Percentiles rank a stretch among this genome's conserved stretches.
phyloP scores from a whole-genome alignment of 257 asterid species.

The Solanum piurae region DNA sequence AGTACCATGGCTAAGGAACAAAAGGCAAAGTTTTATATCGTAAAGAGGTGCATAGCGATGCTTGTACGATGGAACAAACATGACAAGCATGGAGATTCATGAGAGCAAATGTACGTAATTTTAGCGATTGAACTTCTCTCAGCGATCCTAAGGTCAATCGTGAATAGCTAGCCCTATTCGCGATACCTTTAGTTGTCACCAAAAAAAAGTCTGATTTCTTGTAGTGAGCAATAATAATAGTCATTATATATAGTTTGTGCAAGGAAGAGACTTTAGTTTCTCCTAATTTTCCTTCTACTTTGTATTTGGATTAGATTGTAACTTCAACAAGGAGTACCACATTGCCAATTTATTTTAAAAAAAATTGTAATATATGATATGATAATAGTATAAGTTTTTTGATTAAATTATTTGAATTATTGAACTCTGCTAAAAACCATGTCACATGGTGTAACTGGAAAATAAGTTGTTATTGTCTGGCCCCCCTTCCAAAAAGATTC shows the following conservation, averaged over 20 bases:
- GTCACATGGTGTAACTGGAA: background rate
- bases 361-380: background rate
- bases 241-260: background rate
- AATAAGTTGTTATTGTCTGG: background rate
- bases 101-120: background rate
- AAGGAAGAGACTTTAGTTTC: background rate
- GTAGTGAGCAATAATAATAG: background rate
- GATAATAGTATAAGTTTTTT: background rate
- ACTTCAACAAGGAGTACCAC: background rate
- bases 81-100: background rate
- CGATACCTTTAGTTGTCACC: background rate
- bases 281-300: background rate
- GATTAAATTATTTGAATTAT: background rate
- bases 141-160: background rate
- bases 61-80: constrained; percentile 4
- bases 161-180: background rate
- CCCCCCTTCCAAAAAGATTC: background rate
- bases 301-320: background rate
- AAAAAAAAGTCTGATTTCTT: background rate
- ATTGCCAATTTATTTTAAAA: background rate
- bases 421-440: background rate
- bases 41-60: background rate
- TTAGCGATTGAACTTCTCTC: background rate
- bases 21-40: background rate
- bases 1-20: constrained; percentile 1